These are phyloP conservation scores for Plasmopara muralis DNA, from an alignment of 352 stramenopile genomes.

Conservation along the genomic window DNA sequence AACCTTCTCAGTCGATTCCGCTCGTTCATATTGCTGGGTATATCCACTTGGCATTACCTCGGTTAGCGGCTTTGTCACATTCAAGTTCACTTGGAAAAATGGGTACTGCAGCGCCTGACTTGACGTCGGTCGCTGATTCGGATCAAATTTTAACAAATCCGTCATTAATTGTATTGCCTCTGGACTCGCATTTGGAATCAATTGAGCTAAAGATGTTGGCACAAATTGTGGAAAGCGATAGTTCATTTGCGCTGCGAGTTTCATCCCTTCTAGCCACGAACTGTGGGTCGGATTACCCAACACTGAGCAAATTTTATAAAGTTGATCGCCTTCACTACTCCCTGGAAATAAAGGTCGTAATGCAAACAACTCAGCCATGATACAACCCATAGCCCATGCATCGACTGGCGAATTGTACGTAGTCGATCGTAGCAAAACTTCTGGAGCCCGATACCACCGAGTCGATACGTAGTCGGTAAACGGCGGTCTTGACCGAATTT, in stretches of 20 bases:
- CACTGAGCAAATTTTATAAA: constrained; percentile 97
- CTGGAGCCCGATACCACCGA: constrained; percentile 97
- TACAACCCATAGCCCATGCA: constrained; percentile 95
- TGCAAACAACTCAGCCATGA: constrained; percentile 97
- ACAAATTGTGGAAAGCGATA: constrained; percentile 95
- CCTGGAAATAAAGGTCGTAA: constrained; percentile 96
- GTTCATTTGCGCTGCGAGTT: constrained; percentile 93
- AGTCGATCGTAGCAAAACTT: constrained; percentile 92
- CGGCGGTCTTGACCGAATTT: constrained; percentile 86
- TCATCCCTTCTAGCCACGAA: constrained; percentile 93
- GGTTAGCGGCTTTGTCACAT: constrained; percentile 62
- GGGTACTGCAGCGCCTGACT: constrained; percentile 92
- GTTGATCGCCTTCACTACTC: constrained; percentile 94
- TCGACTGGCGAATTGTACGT: constrained; percentile 98
- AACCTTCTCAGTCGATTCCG: constrained; percentile 29
- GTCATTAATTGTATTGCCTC: constrained; percentile 91
- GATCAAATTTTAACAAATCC: constrained; percentile 91
- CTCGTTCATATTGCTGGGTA: constrained; percentile 44
- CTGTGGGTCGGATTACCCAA: constrained; percentile 87
- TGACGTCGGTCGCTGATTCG: constrained; percentile 88
- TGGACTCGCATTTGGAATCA: constrained; percentile 88
- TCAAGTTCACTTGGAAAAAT: constrained; percentile 90
- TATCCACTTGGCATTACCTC: constrained; percentile 48
- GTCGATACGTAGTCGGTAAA: constrained; percentile 99
- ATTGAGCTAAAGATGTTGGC: constrained; percentile 73